Conservation (phyloP, 148 eudicot genomes). For the Camellia japonica region DNA sequence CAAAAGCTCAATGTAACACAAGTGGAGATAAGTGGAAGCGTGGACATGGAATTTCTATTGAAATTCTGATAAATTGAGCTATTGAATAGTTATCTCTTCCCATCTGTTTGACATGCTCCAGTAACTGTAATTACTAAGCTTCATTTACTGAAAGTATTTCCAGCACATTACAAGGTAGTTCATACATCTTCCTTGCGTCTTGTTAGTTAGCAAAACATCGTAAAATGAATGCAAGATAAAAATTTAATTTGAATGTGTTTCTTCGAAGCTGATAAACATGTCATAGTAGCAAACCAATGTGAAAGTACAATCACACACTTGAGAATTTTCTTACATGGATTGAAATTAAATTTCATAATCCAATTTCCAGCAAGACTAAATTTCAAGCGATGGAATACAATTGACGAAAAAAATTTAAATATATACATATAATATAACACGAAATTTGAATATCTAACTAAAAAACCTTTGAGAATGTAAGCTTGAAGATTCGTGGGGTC, state of each 20-base stretch:
- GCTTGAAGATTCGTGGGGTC: conserved; percentile 81
- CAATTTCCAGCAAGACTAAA: conserved; percentile 7
- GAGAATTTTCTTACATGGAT: neutral
- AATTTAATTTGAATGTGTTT: too few relatives aligned
- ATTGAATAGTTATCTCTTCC: too few relatives aligned
- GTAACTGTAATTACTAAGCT: too few relatives aligned
- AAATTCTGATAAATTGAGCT: neutral
- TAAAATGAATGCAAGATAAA: too few relatives aligned
- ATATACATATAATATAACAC: neutral
- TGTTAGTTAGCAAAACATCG: too few relatives aligned
- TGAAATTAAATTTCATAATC: conserved; percentile 1
- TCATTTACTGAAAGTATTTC: too few relatives aligned
- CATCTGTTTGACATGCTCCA: too few relatives aligned
- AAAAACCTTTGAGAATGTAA: conserved; percentile 81
- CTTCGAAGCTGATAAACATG: too few relatives aligned
- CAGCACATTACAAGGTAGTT: too few relatives aligned
- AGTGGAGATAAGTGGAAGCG: too few relatives aligned
- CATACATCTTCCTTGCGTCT: too few relatives aligned
- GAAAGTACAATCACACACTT: neutral
- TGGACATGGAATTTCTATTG: neutral
- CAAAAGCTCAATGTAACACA: too few relatives aligned
- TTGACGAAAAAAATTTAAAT: neutral
- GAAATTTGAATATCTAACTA: neutral
- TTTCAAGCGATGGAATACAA: conserved; percentile 6
- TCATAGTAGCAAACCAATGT: neutral